phyloP scores from a whole-genome alignment of 495 filamentous ascomycete genomes.

The Annulohypoxylon maeteangense region DNA sequence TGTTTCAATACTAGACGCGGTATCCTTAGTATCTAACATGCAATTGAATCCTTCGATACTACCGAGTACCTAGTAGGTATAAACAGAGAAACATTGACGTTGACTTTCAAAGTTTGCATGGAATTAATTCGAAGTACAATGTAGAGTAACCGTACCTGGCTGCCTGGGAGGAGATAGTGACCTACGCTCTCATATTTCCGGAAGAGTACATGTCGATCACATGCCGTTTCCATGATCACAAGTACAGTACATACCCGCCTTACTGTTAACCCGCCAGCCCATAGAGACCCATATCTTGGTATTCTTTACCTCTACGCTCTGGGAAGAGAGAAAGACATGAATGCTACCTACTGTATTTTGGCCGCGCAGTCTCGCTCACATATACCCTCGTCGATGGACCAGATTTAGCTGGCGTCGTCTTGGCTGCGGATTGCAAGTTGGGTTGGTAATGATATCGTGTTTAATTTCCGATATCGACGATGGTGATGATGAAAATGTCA shows the following conservation, averaged over 20 bases:
- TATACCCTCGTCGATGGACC: not conserved
- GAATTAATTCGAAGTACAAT: conserved; percentile 3
- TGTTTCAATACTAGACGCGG: not conserved
- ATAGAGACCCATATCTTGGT: not conserved
- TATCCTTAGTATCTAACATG: not conserved
- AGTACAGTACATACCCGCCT: conserved; percentile 21
- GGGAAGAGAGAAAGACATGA: not conserved
- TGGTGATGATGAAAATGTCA: conserved; percentile 32
- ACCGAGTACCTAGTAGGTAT: not conserved
- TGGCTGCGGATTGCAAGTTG: conserved; percentile 27
- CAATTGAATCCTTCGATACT: conserved; percentile 6
- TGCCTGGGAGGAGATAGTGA: not conserved
- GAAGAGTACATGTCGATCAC: conserved; percentile 2
- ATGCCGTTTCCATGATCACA: not conserved
- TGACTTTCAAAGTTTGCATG: not conserved
- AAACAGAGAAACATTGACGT: not conserved
- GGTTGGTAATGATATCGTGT: conserved; percentile 29
- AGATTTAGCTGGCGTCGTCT: conserved; percentile 19
- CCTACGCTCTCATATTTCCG: not conserved
- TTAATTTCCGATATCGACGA: conserved; percentile 34
- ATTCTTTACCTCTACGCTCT: not conserved
- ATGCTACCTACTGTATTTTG: conserved; percentile 13
- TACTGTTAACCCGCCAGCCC: not conserved
- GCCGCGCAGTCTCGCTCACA: not conserved
- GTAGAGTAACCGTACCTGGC: conserved; percentile 3